Evolutionary conservation across 75 land plant genomes (phyloP), one percentile per base, ranked within the genome.

Genomic region (Picea sitchensis): DNA sequence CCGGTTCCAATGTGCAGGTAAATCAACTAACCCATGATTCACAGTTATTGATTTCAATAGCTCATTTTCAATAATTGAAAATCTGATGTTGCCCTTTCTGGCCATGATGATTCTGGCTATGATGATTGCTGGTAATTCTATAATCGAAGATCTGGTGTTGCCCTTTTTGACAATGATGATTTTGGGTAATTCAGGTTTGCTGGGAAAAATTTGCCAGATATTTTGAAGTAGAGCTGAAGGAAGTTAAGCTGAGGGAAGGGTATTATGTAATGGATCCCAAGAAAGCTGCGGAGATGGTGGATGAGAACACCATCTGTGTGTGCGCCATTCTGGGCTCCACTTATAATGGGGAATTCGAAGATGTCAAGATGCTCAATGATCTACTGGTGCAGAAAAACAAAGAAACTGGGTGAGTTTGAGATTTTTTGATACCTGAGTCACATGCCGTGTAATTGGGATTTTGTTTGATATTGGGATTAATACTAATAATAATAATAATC

Each of bases 281-380:
- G 3, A 90, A 91, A 71, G 93, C 93, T 7, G 89, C 87, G 30
- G 92, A 85, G 38, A n/a, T 91, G 77, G 92, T 90, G n/a, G 93
- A 90, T 61, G 93, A 91, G 76, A 91, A 91, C 80, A 91, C 93
- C 30, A 91, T 91, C 34, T 89, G 93, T 75, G 87, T 91, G 26
- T 82, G 83, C n/a, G 91, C 92, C 36, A 91, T 89, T 71, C 65
- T 91, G 36, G 93, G 93, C 5, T 91, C 93, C 5, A 91, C 93
- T 31, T 88, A 90, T 59, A 91, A 84, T 44, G 93, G 89, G 32
- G 93, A 91, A 68, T 91, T 91, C 58, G 93, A 91, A 75, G 93
- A 91, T 79, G 93, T 91, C 14, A 85, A 84, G 80, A 64, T 78
- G 14, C 80, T 91, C 60, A 91, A 91, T 75, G 89, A 90, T 14